Percentiles rank a stretch among this genome's conserved stretches.
Conservation (phyloP, 1,284 basidiomycete genomes). For the Porodaedalea pini region DNA sequence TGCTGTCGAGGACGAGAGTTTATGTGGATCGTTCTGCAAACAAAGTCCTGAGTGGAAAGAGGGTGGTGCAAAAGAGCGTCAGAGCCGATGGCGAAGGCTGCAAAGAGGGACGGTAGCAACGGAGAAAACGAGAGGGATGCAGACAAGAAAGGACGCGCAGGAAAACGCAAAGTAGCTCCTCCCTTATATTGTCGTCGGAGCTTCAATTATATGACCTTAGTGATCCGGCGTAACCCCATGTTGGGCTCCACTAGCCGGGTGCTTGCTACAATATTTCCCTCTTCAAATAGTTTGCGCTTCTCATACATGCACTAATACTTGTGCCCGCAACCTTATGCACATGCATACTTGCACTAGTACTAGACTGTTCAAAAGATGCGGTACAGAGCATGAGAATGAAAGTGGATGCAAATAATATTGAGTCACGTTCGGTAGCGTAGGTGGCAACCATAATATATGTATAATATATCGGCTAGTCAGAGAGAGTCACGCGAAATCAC, state of each 20-base stretch:
- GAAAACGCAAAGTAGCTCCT: background rate
- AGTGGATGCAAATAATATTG: background rate
- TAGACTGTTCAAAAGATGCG: too few species aligned
- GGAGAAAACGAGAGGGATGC: conserved; percentile 8
- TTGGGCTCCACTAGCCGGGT: too few species aligned
- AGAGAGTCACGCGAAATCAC: conserved; percentile 1
- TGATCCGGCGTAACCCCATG: background rate
- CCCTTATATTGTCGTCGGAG: conserved; percentile 8
- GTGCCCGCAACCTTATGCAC: too few species aligned
- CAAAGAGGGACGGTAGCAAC: conserved; percentile 21
- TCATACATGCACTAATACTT: too few species aligned
- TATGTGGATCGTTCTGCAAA: background rate
- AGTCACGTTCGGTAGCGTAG: background rate
- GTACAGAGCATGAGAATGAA: background rate
- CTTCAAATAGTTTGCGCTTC: too few species aligned
- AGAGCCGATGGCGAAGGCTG: conserved; percentile 24
- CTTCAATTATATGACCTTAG: conserved; percentile 1
- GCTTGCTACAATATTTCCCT: too few species aligned
- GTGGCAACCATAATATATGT: background rate
- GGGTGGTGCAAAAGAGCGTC: conserved; percentile 33
- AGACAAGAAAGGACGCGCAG: background rate
- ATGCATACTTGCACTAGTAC: too few species aligned
- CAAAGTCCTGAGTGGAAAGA: conserved; percentile 8
- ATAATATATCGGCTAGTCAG: background rate
- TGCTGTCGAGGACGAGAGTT: conserved; percentile 15